Conservation (phyloP, 2,329 filamentous ascomycete species). For the Claviceps pazoutovae region DNA sequence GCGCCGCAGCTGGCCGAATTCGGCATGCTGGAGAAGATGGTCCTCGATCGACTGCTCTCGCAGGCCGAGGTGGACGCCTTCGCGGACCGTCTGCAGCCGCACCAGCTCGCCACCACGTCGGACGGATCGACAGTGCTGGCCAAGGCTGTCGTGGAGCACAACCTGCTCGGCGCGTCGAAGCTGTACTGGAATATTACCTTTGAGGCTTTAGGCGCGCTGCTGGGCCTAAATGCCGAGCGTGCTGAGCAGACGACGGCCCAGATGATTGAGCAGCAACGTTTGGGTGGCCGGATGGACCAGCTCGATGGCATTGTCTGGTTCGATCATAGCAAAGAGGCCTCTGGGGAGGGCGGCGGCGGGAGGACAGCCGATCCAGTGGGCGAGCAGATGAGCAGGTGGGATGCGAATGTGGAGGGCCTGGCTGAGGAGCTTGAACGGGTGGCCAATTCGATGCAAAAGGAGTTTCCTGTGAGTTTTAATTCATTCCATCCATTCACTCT, state of each 20-base stretch:
- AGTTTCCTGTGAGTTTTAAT: constrained; percentile 49
- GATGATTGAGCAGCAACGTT: constrained; percentile 90
- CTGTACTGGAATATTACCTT: constrained; percentile 68
- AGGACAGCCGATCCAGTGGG: constrained; percentile 49
- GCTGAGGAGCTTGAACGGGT: constrained; percentile 84
- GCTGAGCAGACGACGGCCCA: constrained; percentile 83
- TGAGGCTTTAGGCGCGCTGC: constrained; percentile 58
- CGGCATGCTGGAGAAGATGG: constrained; percentile 92
- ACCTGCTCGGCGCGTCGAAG: constrained; percentile 71
- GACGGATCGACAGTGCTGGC: constrained; percentile 89
- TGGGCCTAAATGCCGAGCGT: constrained; percentile 65
- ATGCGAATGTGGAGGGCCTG: constrained; percentile 71
- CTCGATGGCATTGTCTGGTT: constrained; percentile 83
- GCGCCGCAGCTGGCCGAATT: constrained; percentile 63
- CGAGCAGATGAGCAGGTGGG: constrained; percentile 72
- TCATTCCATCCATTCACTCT: background rate
- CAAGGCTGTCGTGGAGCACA: constrained; percentile 91
- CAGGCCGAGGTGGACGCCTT: constrained; percentile 79
- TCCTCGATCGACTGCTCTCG: constrained; percentile 71
- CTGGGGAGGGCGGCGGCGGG: constrained; percentile 53
- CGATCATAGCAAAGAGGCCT: constrained; percentile 58
- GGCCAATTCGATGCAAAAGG: constrained; percentile 64
- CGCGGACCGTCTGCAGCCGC: constrained; percentile 62
- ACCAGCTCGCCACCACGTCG: constrained; percentile 79
- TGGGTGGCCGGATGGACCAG: constrained; percentile 86